Evolutionary conservation across 768 basidiomycete species (phyloP).

Genomic region (Pleurotus tuber-regium): DNA sequence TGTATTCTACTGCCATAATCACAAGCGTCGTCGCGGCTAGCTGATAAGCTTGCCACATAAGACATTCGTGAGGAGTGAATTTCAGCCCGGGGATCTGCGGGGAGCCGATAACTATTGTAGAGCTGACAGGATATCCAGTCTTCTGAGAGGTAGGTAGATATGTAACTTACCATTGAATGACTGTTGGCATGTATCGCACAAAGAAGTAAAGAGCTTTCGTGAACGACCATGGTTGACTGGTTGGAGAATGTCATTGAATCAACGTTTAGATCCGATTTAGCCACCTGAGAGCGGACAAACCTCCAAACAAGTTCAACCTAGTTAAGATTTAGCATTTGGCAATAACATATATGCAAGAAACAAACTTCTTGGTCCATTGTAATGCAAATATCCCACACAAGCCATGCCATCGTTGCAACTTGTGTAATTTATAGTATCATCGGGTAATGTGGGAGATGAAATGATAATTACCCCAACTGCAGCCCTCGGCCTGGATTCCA

Average conservation of each 20-base stretch:
- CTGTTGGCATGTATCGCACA: slow-evolving; percentile 8
- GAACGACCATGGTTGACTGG: slow-evolving; percentile 5
- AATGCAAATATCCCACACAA: slow-evolving; percentile 14
- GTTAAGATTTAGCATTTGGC: not conserved
- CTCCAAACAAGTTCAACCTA: slow-evolving; percentile 11
- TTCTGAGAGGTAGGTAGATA: not conserved
- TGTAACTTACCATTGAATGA: slow-evolving; percentile 2
- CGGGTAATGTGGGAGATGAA: not conserved
- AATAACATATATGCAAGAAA: not conserved
- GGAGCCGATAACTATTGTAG: slow-evolving; percentile 32
- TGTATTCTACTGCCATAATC: slow-evolving; percentile 7
- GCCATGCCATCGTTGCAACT: slow-evolving; percentile 9
- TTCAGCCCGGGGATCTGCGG: slow-evolving; percentile 31
- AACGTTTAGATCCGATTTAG: too few relatives aligned
- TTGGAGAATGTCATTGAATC: not conserved
- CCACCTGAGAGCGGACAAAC: not conserved
- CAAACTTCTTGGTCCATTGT: slow-evolving; percentile 11
- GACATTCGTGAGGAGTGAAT: slow-evolving; percentile 19
- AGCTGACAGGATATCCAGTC: too few relatives aligned
- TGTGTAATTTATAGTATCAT: not conserved
- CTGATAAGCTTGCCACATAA: slow-evolving; percentile 8
- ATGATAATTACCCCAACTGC: not conserved
- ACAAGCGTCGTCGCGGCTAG: slow-evolving; percentile 1
- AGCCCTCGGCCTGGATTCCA: not conserved
- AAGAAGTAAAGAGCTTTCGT: slow-evolving; percentile 11